Evolutionary conservation across 2,329 filamentous ascomycete genomes (phyloP).

Genomic region (Scortechinia acanthostroma): DNA sequence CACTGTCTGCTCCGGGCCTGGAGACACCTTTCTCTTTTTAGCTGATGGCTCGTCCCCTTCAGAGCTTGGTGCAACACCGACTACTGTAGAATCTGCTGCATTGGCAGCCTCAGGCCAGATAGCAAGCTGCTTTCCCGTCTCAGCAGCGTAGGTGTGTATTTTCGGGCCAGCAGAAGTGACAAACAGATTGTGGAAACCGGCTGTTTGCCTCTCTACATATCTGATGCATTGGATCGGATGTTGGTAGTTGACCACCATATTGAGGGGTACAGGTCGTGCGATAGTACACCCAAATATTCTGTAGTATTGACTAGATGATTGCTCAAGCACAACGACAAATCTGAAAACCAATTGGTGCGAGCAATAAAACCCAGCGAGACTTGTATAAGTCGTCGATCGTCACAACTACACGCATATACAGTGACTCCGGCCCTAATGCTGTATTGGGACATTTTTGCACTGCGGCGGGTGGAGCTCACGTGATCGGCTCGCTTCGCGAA

Average conservation of each 20-base stretch:
- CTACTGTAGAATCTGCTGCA: too few relatives aligned
- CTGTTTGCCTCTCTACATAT: neutral
- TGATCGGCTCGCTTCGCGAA: neutral
- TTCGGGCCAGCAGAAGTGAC: neutral
- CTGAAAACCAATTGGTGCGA: too few relatives aligned
- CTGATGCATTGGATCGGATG: neutral
- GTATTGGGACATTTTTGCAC: too few relatives aligned
- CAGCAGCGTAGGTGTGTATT: neutral
- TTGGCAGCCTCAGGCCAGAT: neutral
- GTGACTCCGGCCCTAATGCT: too few relatives aligned
- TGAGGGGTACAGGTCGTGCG: neutral
- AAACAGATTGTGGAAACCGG: neutral
- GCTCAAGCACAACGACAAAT: too few relatives aligned
- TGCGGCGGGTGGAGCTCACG: neutral
- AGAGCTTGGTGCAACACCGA: neutral
- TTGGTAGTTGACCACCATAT: neutral
- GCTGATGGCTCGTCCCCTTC: neutral
- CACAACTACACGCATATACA: too few relatives aligned
- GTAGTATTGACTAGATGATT: too few relatives aligned
- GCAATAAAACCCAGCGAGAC: too few relatives aligned
- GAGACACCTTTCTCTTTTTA: neutral
- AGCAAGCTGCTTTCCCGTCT: neutral
- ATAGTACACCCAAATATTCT: too few relatives aligned
- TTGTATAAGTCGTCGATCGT: too few relatives aligned
- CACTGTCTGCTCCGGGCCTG: neutral